Evolutionary conservation across 2,329 filamentous ascomycete genomes (phyloP).

Genomic region (Xylariaceae sp.): DNA sequence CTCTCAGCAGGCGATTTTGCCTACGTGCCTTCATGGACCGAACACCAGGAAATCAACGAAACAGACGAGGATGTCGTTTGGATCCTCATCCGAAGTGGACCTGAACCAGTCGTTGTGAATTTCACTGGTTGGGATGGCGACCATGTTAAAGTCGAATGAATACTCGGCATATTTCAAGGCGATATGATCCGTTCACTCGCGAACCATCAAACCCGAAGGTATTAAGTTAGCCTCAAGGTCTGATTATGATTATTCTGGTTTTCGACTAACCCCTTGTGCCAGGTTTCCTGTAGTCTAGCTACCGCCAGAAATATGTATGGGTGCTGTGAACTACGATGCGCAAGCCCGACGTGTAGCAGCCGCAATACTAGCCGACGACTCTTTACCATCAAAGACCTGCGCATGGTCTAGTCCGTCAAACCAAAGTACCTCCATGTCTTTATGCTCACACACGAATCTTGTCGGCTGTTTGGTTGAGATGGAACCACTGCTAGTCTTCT

Average conservation of each 20-base stretch:
- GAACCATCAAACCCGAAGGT: conserved; percentile 4
- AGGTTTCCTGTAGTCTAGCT: neutral
- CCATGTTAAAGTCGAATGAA: conserved; percentile 32
- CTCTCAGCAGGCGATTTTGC: conserved; percentile 63
- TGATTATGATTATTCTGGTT: conserved; percentile 4
- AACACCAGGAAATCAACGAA: conserved; percentile 66
- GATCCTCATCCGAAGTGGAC: conserved; percentile 59
- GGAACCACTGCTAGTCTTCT: conserved; percentile 17
- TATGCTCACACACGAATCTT: conserved; percentile 21
- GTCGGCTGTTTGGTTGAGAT: conserved; percentile 28
- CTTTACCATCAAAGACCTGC: conserved; percentile 48
- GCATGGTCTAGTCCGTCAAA: conserved; percentile 59
- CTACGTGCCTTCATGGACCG: conserved; percentile 62
- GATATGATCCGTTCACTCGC: conserved; percentile 8
- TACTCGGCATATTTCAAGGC: conserved; percentile 10
- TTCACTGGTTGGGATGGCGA: conserved; percentile 57
- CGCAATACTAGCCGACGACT: conserved; percentile 25
- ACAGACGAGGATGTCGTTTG: conserved; percentile 54
- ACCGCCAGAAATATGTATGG: neutral
- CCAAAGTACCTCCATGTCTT: conserved; percentile 54
- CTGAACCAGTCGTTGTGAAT: conserved; percentile 56
- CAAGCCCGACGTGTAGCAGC: conserved; percentile 30
- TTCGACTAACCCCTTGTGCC: neutral
- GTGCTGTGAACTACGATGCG: conserved; percentile 4
- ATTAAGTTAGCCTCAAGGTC: neutral